These are phyloP conservation scores for Rusavskia elegans DNA, from an alignment of 495 filamentous ascomycete species.

Conservation along the genomic window DNA sequence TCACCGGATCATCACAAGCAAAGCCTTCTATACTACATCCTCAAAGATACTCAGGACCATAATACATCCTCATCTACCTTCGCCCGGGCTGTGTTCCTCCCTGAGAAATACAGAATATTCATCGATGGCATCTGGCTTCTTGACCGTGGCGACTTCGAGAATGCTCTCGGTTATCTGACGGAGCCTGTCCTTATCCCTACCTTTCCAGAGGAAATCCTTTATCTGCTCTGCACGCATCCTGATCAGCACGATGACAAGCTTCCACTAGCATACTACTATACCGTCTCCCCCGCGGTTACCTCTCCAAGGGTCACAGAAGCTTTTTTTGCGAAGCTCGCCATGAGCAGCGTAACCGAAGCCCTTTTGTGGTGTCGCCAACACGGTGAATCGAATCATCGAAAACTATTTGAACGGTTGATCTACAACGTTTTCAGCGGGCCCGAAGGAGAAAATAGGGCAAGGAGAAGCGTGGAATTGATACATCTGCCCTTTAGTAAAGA, in stretches of 20 bases:
- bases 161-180: slow-evolving; percentile 54
- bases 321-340: slow-evolving; percentile 50
- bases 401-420: slow-evolving; percentile 54
- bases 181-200: slow-evolving; percentile 63
- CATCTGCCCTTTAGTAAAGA: slow-evolving; percentile 48
- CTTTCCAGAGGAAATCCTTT: slow-evolving; percentile 66
- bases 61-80: slow-evolving; percentile 32
- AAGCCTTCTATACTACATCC: slow-evolving; percentile 64
- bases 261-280: slow-evolving; percentile 61
- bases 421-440: slow-evolving; percentile 36
- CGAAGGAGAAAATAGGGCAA: slow-evolving; percentile 28
- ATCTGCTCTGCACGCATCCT: slow-evolving; percentile 45
- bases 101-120: slow-evolving; percentile 53
- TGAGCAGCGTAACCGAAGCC: slow-evolving; percentile 52
- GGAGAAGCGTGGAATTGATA: slow-evolving; percentile 50
- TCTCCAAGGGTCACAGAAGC: slow-evolving; percentile 39
- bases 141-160: slow-evolving; percentile 54
- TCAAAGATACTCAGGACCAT: slow-evolving; percentile 51
- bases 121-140: slow-evolving; percentile 72
- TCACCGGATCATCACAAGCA: slow-evolving; percentile 57
- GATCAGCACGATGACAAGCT: slow-evolving; percentile 45
- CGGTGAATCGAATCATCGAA: slow-evolving; percentile 39
- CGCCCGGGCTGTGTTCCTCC: slow-evolving; percentile 40
- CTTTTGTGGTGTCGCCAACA: slow-evolving; percentile 56
- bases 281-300: slow-evolving; percentile 47